Evolutionary conservation across 192 early-diverging fungal species (phyloP), one percentile per base, ranked within the genome.

Genomic region (Geosiphon pyriformis): DNA sequence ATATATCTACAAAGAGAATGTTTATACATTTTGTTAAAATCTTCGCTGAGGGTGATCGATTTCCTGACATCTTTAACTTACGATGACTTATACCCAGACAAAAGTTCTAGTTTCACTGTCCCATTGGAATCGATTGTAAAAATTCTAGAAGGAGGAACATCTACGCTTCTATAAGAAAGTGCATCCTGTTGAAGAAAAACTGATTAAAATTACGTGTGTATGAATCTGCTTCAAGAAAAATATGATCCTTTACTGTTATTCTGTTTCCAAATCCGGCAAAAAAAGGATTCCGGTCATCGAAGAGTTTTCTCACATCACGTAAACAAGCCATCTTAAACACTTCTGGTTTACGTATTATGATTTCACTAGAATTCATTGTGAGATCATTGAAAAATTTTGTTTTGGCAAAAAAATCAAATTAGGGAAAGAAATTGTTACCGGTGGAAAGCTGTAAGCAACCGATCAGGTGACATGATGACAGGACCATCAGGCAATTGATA

Each of bases 251-350:
- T 55, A 77, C 82, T 22, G 94, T 96, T 57, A 95, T 94, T n/a
- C 95, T 81, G 73, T 98, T 96, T 32, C 94, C 94, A 69, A 96
- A 98, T 0, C 96, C 96, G 2, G 95, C 96, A 73, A 92, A 95
- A 67, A 98, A 98, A 4, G 94, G 94, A 54, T 81, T 87, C 15
- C 72, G 68, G 48, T 88, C 88, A 20, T 83, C 90, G 83, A 93
- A 98, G 35, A 98, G 72, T 33, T 87, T 79, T 71, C 90, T 85
- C 53, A 98, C 92, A 73, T 97, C 94, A 29, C 89, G 82, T 33
- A 98, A 78, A 78, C 93, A 95, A 0, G 89, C 87, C 83, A 98
- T 98, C 73, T 98, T 98, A 72, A 98, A 98, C 61, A 94, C 90
- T 70, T 98, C 92, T 0, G 96, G 96, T 42, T 92, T 90, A 1